Evolutionary conservation across 202 grass and related monocot species (phyloP).

Genomic region (Zizania palustris): DNA sequence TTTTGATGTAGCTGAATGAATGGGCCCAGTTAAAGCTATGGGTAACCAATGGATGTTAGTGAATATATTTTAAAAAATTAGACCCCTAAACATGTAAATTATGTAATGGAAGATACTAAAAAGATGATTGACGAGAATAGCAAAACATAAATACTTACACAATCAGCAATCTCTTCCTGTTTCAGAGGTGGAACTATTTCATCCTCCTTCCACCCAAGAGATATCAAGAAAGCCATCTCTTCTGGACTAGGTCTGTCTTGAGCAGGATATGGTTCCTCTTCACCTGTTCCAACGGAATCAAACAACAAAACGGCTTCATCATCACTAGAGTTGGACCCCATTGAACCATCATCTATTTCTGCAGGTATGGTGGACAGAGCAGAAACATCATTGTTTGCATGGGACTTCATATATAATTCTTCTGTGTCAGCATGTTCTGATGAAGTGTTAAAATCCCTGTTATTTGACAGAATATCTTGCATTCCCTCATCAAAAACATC

Average conservation of each 20-base stretch:
- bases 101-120: not conserved
- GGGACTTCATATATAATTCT: slow-evolving; percentile 24
- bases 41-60: not conserved
- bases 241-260: slow-evolving; percentile 51
- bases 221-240: slow-evolving; percentile 57
- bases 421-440: slow-evolving; percentile 24
- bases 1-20: slow-evolving; percentile 15
- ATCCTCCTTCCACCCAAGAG: slow-evolving; percentile 68
- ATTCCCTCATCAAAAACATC: slow-evolving; percentile 38
- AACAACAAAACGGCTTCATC: slow-evolving; percentile 15
- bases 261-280: slow-evolving; percentile 35
- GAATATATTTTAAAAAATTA: not conserved
- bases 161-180: slow-evolving; percentile 67
- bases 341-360: slow-evolving; percentile 32
- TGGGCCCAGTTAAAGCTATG: not conserved
- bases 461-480: slow-evolving; percentile 35
- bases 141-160: slow-evolving; percentile 50
- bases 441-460: slow-evolving; percentile 19
- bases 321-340: slow-evolving; percentile 10
- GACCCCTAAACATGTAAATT: not conserved
- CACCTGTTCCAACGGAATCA: slow-evolving; percentile 23
- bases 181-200: slow-evolving; percentile 52
- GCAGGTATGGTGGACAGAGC: slow-evolving; percentile 12
- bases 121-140: not conserved
- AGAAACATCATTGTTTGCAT: slow-evolving; percentile 15